phyloP scores from a whole-genome alignment of 2,329 filamentous ascomycete genomes.

The Thelonectria discophora region DNA sequence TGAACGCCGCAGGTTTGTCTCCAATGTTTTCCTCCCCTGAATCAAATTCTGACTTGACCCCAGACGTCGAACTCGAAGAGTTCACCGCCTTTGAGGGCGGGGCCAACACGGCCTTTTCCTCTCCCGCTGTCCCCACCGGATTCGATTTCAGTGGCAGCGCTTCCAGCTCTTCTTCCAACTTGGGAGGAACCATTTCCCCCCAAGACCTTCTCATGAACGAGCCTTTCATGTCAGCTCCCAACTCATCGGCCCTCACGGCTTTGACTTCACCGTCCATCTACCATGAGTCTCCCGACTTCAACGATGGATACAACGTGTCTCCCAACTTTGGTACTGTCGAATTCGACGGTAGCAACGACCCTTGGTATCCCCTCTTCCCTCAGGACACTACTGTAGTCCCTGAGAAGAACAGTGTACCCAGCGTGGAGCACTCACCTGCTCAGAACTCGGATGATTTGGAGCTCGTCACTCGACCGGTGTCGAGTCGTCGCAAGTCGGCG shows the following conservation, averaged over 20 bases:
- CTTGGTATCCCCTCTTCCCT: conserved; percentile 81
- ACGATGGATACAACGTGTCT: conserved; percentile 77
- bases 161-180: conserved; percentile 61
- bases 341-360: conserved; percentile 59
- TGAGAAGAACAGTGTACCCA: conserved; percentile 35
- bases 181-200: conserved; percentile 79
- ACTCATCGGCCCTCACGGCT: conserved; percentile 82
- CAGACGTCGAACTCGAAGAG: conserved; percentile 68
- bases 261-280: conserved; percentile 85
- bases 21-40: not conserved
- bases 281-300: conserved; percentile 77
- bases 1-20: conserved; percentile 54
- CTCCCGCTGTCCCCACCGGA: conserved; percentile 59
- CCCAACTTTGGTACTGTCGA: conserved; percentile 75
- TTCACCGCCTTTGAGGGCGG: conserved; percentile 66
- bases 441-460: conserved; percentile 60
- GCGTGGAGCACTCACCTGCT: conserved; percentile 53
- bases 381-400: conserved; percentile 49
- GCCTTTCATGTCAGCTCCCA: conserved; percentile 77
- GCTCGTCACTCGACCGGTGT: conserved; percentile 50
- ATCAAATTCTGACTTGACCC: conserved; percentile 42
- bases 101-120: conserved; percentile 61
- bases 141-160: conserved; percentile 61
- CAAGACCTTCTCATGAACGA: conserved; percentile 80
- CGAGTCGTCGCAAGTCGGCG: conserved; percentile 57